These are phyloP conservation scores for Ambrosiella cleistominuta DNA, from an alignment of 2,329 filamentous ascomycete genomes.

Conservation along the genomic window DNA sequence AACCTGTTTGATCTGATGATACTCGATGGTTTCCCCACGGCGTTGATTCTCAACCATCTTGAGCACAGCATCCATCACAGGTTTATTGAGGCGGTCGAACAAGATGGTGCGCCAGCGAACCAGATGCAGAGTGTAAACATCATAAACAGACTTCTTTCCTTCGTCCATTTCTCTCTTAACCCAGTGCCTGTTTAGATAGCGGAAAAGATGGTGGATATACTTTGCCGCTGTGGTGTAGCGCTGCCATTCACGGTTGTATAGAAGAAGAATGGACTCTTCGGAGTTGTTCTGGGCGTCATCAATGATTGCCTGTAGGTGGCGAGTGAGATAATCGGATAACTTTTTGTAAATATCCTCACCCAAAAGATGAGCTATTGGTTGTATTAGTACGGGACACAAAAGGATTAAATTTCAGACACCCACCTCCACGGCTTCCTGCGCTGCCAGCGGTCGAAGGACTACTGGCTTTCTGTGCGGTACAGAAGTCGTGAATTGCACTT, in stretches of 20 bases:
- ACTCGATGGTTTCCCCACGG: slow-evolving; percentile 94
- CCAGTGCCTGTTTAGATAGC: slow-evolving; percentile 95
- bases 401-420: slow-evolving; percentile 11
- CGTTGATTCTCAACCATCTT: slow-evolving; percentile 94
- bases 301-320: slow-evolving; percentile 56
- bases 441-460: slow-evolving; percentile 27
- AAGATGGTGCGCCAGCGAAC: slow-evolving; percentile 91
- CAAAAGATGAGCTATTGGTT: slow-evolving; percentile 58
- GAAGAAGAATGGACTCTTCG: slow-evolving; percentile 76
- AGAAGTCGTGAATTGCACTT: slow-evolving; percentile 94
- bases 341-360: slow-evolving; percentile 93
- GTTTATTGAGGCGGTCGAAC: slow-evolving; percentile 64
- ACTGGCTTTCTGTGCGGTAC: slow-evolving; percentile 79
- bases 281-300: slow-evolving; percentile 59
- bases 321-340: slow-evolving; percentile 66
- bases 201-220: slow-evolving; percentile 93
- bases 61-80: slow-evolving; percentile 88
- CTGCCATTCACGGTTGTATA: slow-evolving; percentile 94
- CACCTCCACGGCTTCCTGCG: slow-evolving; percentile 46
- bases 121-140: slow-evolving; percentile 91
- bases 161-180: slow-evolving; percentile 98
- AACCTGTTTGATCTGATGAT: slow-evolving; percentile 89
- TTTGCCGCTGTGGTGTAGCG: slow-evolving; percentile 90
- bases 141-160: slow-evolving; percentile 94
- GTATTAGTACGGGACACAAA: background rate